These are phyloP conservation scores for Fusarium goolgardi DNA, from an alignment of 2,329 filamentous ascomycete genomes.

Conservation along the genomic window DNA sequence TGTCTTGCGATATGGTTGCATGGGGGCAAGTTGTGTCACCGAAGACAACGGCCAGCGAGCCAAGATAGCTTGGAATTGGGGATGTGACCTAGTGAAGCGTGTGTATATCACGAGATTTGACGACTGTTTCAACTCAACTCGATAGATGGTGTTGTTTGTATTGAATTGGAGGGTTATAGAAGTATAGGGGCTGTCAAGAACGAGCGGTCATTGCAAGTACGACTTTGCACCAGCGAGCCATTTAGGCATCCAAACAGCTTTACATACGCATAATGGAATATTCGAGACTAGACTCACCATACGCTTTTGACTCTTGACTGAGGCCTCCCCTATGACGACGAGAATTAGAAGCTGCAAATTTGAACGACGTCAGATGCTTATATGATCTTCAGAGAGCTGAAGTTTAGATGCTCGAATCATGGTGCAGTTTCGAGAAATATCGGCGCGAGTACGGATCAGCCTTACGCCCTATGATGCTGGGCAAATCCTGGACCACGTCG, in stretches of 20 bases:
- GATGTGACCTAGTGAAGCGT: constrained; percentile 34
- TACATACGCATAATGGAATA: constrained; percentile 45
- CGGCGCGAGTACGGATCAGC: constrained; percentile 38
- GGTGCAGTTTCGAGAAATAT: constrained; percentile 25
- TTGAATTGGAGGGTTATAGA: constrained; percentile 30
- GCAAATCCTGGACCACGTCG: constrained; percentile 33
- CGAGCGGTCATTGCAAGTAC: constrained; percentile 25
- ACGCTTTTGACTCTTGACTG: constrained; percentile 19
- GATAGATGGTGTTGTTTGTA: constrained; percentile 32
- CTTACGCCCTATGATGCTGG: constrained; percentile 36
- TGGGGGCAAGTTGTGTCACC: constrained; percentile 38
- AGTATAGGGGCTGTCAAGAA: constrained; percentile 25
- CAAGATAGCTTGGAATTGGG: constrained; percentile 32
- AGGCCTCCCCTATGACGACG: constrained; percentile 40
- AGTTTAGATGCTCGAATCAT: constrained; percentile 29
- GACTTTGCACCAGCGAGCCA: constrained; percentile 26
- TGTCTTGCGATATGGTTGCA: constrained; percentile 27
- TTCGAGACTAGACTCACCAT: constrained; percentile 23
- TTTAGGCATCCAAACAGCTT: constrained; percentile 38
- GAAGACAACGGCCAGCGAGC: constrained; percentile 28
- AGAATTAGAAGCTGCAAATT: constrained; percentile 5
- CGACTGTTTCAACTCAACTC: constrained; percentile 36
- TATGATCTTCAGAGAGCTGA: constrained; percentile 25
- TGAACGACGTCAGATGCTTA: constrained; percentile 38
- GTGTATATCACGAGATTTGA: constrained; percentile 43